Evolutionary conservation across 225 moss, liverwort and hornwort genomes (phyloP), one percentile per base, ranked within the genome.

Genomic region (Ulota crispa): DNA sequence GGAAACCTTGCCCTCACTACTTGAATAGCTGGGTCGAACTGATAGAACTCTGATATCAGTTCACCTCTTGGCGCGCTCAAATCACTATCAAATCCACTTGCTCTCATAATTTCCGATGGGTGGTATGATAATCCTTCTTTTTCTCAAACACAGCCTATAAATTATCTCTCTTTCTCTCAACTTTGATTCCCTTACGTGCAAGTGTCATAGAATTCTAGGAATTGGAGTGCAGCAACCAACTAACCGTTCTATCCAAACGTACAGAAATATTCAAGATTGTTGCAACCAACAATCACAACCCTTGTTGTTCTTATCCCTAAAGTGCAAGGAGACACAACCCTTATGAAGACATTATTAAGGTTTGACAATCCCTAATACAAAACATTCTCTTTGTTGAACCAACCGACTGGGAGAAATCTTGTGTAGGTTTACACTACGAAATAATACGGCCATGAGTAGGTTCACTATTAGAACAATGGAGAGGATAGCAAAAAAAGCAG

Each of bases 11-110:
- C 85, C 81, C 79, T 81, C 9, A 91, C 76, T 18, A 91, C 87
- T 85, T 91, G 85, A 70, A 91, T 80, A 62, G 91, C 91, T 81
- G 85, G 87, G 64, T 81, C 83, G 69, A 73, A 81, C 91, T 91
- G 91, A 78, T 53, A 85, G 34, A 27, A 81, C 55, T 66, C 54
- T 59, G n/a, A 72, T 70, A 72, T 32, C 66, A 53, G 18, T 9
- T 37, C 75, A 63, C 60, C 41, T 66, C 52, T n/a, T 61, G 67
- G 61, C 54, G 54, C 45, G 23, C 0, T 30, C 41, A 45, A 45
- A 24, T n/a, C 30, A n/a, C 14, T 37, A 76, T 31, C 3, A 76
- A 30, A 42, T 14, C 62, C 14, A 43, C 41, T 13, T 60, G 27
- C 13, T 0, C 60, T 2, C 60, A 60, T 59, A 59, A 2, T 60